phyloP scores from a whole-genome alignment of 495 filamentous ascomycete genomes.

The Sporormia fimetaria region DNA sequence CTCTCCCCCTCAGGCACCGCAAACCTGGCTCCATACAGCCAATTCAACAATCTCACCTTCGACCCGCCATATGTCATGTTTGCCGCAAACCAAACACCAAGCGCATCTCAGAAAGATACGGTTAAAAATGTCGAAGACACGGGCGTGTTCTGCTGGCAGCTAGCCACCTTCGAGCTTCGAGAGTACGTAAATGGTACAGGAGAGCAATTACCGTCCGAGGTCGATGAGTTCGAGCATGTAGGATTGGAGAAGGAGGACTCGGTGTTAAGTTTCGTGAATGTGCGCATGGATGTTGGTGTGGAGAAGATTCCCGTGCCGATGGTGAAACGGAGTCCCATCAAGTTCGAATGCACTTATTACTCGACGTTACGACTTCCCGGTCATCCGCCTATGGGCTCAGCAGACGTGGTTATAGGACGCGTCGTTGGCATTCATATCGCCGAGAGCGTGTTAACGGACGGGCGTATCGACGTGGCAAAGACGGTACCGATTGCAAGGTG shows the following conservation, averaged over 20 bases:
- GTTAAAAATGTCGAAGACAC: constrained; percentile 43
- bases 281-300: constrained; percentile 11
- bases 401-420: constrained; percentile 45
- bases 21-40: constrained; percentile 47
- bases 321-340: constrained; percentile 42
- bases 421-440: constrained; percentile 47
- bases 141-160: constrained; percentile 46
- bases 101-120: constrained; percentile 40
- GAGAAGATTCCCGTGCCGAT: constrained; percentile 33
- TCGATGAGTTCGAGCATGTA: constrained; percentile 44
- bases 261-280: constrained; percentile 19
- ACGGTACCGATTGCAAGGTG: constrained; percentile 47
- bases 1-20: constrained; percentile 26
- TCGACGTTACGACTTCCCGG: constrained; percentile 42
- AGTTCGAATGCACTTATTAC: constrained; percentile 47
- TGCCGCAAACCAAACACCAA: constrained; percentile 40
- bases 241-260: constrained; percentile 38
- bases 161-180: constrained; percentile 44
- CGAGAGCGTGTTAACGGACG: constrained; percentile 41
- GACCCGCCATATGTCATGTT: constrained; percentile 51
- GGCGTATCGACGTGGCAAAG: constrained; percentile 43
- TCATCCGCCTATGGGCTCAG: constrained; percentile 42
- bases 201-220: constrained; percentile 33
- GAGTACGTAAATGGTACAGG: constrained; percentile 43
- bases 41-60: constrained; percentile 52